phyloP scores from a whole-genome alignment of 139 green algal genomes.

The Marvania coccoides region DNA sequence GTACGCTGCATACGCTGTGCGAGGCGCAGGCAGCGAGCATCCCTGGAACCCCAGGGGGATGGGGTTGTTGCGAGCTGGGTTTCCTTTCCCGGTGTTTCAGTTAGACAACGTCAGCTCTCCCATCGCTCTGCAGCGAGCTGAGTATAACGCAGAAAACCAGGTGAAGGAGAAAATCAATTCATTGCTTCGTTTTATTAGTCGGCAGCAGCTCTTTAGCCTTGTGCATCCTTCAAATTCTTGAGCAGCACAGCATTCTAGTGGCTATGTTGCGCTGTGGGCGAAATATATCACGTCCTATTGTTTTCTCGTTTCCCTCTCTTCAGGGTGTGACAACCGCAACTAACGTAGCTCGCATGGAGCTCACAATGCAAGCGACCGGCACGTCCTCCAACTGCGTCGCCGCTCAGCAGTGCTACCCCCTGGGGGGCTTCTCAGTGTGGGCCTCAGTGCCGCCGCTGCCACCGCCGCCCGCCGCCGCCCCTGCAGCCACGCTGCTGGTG shows the following conservation, averaged over 20 bases:
- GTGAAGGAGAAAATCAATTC: no score
- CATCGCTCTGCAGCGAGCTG: constrained; percentile 19
- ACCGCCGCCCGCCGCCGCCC: not conserved
- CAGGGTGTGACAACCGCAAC: constrained; percentile 17
- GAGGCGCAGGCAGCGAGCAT: not conserved
- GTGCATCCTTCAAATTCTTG: not conserved
- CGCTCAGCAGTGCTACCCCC: constrained; percentile 39
- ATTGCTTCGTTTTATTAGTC: no score
- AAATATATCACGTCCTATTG: no score
- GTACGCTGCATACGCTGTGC: not conserved
- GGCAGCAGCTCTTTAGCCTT: no score
- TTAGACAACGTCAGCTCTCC: constrained; percentile 6
- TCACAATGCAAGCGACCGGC: constrained; percentile 34
- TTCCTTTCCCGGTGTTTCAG: constrained; percentile 28
- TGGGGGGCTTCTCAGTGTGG: constrained; percentile 68
- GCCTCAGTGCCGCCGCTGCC: constrained; percentile 48
- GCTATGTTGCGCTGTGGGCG: not conserved
- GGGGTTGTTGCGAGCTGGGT: not conserved
- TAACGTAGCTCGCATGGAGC: constrained; percentile 37
- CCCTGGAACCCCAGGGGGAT: constrained; percentile 1
- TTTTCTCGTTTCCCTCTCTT: no score
- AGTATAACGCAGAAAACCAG: constrained; percentile 37
- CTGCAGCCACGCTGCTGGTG: constrained; percentile 36
- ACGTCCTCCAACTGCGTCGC: constrained; percentile 48
- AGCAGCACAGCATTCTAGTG: not conserved